Conservation (phyloP, 495 filamentous ascomycete genomes). For the Lichenothelia convexa region DNA sequence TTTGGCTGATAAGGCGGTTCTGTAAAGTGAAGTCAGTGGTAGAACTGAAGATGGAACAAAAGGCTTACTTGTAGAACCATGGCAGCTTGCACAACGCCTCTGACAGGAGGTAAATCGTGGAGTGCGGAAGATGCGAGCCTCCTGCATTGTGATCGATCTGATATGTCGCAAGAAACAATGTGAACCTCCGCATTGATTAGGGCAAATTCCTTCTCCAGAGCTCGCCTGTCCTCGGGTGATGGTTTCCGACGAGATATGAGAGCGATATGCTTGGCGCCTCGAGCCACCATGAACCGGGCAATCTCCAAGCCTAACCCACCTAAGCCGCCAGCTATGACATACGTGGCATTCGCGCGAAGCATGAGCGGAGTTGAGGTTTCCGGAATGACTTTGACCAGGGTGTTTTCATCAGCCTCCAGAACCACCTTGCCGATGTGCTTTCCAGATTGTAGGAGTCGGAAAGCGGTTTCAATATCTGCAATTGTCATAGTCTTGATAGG, state of each 20-base stretch:
- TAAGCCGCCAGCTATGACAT: slow-evolving; percentile 28
- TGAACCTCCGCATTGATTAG: slow-evolving; percentile 4
- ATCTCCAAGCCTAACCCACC: slow-evolving; percentile 25
- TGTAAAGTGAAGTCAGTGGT: too few relatives aligned
- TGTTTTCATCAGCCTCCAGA: slow-evolving; percentile 20
- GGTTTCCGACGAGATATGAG: slow-evolving; percentile 9
- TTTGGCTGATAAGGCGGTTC: too few relatives aligned
- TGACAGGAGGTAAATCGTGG: not conserved
- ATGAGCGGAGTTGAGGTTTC: not conserved
- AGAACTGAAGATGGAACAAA: too few relatives aligned
- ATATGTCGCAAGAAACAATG: not conserved
- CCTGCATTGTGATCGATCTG: slow-evolving; percentile 4
- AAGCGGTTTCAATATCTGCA: slow-evolving; percentile 29
- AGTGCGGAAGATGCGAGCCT: not conserved
- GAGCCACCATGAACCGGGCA: slow-evolving; percentile 8
- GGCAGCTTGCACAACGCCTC: slow-evolving; percentile 4
- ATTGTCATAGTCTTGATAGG: slow-evolving; percentile 24
- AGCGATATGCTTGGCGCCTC: slow-evolving; percentile 10
- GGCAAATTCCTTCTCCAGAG: too few relatives aligned
- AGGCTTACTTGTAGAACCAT: slow-evolving; percentile 3
- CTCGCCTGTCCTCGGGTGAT: slow-evolving; percentile 1
- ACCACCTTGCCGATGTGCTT: slow-evolving; percentile 40
- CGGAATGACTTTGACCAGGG: slow-evolving; percentile 2
- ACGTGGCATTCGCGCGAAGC: slow-evolving; percentile 14
- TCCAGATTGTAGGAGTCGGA: slow-evolving; percentile 37